Evolutionary conservation across 805 yeast genomes (phyloP).

Genomic region (Kazachstania bromeliacearum): DNA sequence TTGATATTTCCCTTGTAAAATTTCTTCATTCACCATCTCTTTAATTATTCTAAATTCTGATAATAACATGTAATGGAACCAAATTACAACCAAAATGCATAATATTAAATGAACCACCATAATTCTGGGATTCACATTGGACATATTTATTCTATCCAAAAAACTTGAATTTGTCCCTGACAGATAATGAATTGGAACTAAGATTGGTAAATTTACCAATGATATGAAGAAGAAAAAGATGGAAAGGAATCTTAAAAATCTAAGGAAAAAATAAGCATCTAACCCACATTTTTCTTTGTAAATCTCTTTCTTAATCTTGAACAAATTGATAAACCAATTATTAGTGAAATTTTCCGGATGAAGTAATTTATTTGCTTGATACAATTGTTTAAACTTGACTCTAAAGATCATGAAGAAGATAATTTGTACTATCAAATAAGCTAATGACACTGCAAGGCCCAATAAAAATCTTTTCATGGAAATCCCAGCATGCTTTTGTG

Average conservation of each 20-base stretch:
- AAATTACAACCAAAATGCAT: slow-evolving; percentile 42
- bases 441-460: slow-evolving; percentile 44
- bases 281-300: slow-evolving; percentile 42
- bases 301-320: slow-evolving; percentile 33
- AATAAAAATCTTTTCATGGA: slow-evolving; percentile 47
- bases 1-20: slow-evolving; percentile 20
- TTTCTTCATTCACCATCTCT: slow-evolving; percentile 40
- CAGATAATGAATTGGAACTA: slow-evolving; percentile 52
- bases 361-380: slow-evolving; percentile 40
- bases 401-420: slow-evolving; percentile 33
- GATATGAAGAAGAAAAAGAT: slow-evolving; percentile 46
- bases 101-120: slow-evolving; percentile 57
- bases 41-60: slow-evolving; percentile 44
- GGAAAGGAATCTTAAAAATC: slow-evolving; percentile 47
- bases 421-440: slow-evolving; percentile 47
- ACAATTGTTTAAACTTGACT: slow-evolving; percentile 32
- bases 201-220: slow-evolving; percentile 43
- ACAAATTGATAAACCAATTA: slow-evolving; percentile 12
- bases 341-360: background rate
- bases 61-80: slow-evolving; percentile 48
- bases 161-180: slow-evolving; percentile 16
- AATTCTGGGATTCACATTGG: slow-evolving; percentile 49
- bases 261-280: slow-evolving; percentile 64
- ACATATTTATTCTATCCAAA: slow-evolving; percentile 59
- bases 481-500: slow-evolving; percentile 50